Conservation (phyloP, 768 basidiomycete species). For the Panellus pusillus region DNA sequence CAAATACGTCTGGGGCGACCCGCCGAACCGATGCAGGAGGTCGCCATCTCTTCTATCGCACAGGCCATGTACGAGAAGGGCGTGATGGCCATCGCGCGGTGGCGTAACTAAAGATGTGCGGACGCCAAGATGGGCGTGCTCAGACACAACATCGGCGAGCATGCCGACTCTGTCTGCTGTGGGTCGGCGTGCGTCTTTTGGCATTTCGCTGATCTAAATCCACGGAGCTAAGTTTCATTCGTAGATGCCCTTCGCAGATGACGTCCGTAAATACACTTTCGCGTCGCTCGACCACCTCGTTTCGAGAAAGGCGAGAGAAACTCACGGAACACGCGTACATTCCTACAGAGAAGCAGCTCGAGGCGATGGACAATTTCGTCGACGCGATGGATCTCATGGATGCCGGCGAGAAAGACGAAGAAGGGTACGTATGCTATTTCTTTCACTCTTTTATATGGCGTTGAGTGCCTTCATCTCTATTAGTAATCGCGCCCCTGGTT, state of each 20-base stretch:
- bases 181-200: conserved; percentile 65
- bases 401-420: conserved; percentile 72
- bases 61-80: conserved; percentile 73
- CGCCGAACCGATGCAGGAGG: conserved; percentile 63
- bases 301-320: conserved; percentile 68
- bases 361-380: conserved; percentile 86
- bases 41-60: conserved; percentile 84
- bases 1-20: conserved; percentile 84
- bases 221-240: background rate
- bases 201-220: background rate
- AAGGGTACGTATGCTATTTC: conserved; percentile 49
- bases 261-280: conserved; percentile 85
- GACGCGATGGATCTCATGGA: conserved; percentile 86
- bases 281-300: conserved; percentile 73
- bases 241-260: conserved; percentile 95
- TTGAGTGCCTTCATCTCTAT: background rate
- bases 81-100: conserved; percentile 78
- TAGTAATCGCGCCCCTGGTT: conserved; percentile 76
- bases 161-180: conserved; percentile 80
- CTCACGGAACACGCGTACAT: conserved; percentile 81
- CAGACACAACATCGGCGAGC: conserved; percentile 57
- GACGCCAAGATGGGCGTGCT: conserved; percentile 89
- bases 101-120: conserved; percentile 68
- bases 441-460: background rate
- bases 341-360: conserved; percentile 73